Percentiles rank a stretch among this genome's conserved stretches.
Conservation (phyloP, 2,329 filamentous ascomycete genomes). For the Diaporthe helianthi region DNA sequence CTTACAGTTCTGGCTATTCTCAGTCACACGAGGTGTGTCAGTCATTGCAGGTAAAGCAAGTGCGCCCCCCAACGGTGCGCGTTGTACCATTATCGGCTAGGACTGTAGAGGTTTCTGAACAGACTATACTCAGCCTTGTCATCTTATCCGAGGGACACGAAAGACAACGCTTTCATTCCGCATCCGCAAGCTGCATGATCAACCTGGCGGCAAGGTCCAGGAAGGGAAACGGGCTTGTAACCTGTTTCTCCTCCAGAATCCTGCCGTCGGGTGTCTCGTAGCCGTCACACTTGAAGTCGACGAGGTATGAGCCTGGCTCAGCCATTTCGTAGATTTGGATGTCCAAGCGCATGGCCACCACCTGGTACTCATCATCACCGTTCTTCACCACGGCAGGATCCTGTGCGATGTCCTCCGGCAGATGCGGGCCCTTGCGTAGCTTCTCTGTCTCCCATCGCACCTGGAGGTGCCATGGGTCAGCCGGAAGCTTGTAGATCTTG, state of each 20-base stretch:
- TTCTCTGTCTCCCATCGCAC: conserved; percentile 85
- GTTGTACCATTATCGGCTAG: background rate
- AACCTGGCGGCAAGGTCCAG: conserved; percentile 90
- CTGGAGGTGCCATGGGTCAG: conserved; percentile 93
- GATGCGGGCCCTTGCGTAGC: conserved; percentile 48
- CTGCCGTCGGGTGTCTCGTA: conserved; percentile 84
- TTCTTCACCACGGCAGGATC: conserved; percentile 44
- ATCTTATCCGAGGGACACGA: background rate
- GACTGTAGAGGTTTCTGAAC: background rate
- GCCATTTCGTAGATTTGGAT: conserved; percentile 92
- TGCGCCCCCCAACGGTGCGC: background rate
- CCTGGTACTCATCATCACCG: conserved; percentile 61
- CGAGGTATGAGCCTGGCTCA: conserved; percentile 89
- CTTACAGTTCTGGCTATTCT: background rate
- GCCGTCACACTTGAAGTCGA: conserved; percentile 98
- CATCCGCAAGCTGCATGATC: conserved; percentile 91
- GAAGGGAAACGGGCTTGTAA: conserved; percentile 94
- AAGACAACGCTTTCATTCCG: conserved; percentile 56
- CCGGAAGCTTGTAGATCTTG: conserved; percentile 81
- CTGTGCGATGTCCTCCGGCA: conserved; percentile 41
- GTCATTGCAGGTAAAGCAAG: background rate
- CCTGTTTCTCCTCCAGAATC: conserved; percentile 87
- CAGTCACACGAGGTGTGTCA: background rate
- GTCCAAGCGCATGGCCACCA: conserved; percentile 91
- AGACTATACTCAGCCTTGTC: background rate